Evolutionary conservation across 2,329 filamentous ascomycete genomes (phyloP).

Genomic region (Nigrospora oryzae): DNA sequence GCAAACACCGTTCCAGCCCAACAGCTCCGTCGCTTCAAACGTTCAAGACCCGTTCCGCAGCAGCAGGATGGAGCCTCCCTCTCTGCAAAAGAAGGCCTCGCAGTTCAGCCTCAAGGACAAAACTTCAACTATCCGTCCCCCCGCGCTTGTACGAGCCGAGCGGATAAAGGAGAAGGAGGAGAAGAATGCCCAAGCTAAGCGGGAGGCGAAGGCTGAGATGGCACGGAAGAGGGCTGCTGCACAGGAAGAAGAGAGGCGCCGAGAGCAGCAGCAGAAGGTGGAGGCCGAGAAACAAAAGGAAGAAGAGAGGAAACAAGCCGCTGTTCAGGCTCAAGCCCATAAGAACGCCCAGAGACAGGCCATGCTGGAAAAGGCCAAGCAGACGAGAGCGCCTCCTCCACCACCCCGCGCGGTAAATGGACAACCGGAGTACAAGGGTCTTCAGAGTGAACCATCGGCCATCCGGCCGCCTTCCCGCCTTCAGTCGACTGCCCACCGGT

Average conservation of each 20-base stretch:
- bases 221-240: conserved; percentile 65
- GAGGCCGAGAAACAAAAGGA: conserved; percentile 56
- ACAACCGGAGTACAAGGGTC: conserved; percentile 33
- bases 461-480: conserved; percentile 48
- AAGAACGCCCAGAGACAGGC: conserved; percentile 57
- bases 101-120: too few relatives aligned
- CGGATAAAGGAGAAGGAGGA: conserved; percentile 83
- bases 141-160: conserved; percentile 37
- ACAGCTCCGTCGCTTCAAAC: conserved; percentile 46
- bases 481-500: conserved; percentile 40
- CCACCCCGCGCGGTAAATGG: conserved; percentile 44
- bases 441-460: conserved; percentile 23
- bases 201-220: conserved; percentile 71
- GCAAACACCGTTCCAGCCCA: conserved; percentile 37
- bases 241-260: conserved; percentile 56
- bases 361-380: conserved; percentile 56
- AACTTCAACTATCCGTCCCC: too few relatives aligned
- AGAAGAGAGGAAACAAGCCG: conserved; percentile 50
- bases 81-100: too few relatives aligned
- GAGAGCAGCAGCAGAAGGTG: conserved; percentile 49
- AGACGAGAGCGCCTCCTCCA: conserved; percentile 54
- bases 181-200: conserved; percentile 67
- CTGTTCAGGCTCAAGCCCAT: conserved; percentile 48
- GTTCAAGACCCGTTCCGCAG: conserved; percentile 40
- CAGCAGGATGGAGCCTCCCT: too few relatives aligned